Base-by-base conservation (phyloP, 805 yeast genomes). In the Pichia ethanolica region DNA sequence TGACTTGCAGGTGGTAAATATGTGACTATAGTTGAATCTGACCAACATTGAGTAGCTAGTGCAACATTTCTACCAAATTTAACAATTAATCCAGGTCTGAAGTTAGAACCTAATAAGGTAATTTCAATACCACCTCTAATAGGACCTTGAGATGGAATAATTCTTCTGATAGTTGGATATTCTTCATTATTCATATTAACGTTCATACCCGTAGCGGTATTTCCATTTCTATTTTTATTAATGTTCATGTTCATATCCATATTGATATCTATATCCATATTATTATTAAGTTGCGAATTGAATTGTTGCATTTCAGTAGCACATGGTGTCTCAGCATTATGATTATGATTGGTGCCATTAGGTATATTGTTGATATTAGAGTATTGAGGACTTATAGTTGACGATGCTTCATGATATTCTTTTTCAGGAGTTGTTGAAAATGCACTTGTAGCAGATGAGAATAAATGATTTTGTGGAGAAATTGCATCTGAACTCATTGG, bases 121-220 rank as follows among this genome's bases (percentile, higher is more conserved):
- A 93, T 87, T 65, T 93, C 99, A 40, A 90, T 83, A 39, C 99
- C 99, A 56, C 99, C 99, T 54, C 96, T 77, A 11, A 89, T 78
- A 9, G 97, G 96, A 3, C 99, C 99, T 64, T 87, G 93, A 0
- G 95, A 84, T 1, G 99, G 99, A 50, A 93, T 90, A 10, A 93
- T 84, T 51, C 96, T 75, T 64, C 89, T 91, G 47, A 91, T 83
- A 0, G 75, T 63, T 1, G 95, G 95, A 35, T 9, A 14, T 4
- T 43, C 38, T 33, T 60, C 40, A 39, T 55, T 48, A 13, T 37
- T n/a, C n/a, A 12, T 10, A 34, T 27, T 35, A 5, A 9, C 5
- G 5, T 35, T 26, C 28, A 10, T 38, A 32, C 36, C 20, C 3
- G 20, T 20, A 3, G 20, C 3, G 20, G 20, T 20, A 20, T 20